Base-by-base conservation (phyloP, 495 filamentous ascomycete genomes). In the Delitschia confertaspora region DNA sequence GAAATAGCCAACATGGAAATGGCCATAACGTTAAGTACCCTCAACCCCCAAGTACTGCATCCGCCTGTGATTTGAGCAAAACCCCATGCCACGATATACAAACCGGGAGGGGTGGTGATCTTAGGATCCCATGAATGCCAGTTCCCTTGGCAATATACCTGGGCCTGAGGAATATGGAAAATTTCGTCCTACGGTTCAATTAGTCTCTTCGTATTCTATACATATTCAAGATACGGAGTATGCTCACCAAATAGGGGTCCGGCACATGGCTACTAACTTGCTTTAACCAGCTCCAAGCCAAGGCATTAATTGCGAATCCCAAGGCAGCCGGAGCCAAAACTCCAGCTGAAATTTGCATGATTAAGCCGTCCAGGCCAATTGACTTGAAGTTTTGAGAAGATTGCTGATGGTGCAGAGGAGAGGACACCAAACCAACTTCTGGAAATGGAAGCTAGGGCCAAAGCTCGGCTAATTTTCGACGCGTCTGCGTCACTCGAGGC, bases 151-250 rank as follows among this genome's bases (percentile, higher is more conserved):
- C 88, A 94, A 60, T 96, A 98, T 6, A 72, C 71, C 41, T 93
- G 83, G 0, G 88, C 88, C 64, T 98, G 91, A 2, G 86, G 81
- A 36, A 95, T 79, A 56, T 98, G 91, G 63, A 98, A 98, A 18
- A 88, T 78, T 65, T 98, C 91, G 56, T 98, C 91, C 84, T 89
- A 44, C 11, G 16, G 10, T 3, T 4, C 14, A 44, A 36, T 47
- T 7, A 30, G 33, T 49, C 27, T 22, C 8, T 24, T 17, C 16
- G 16, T 17, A 26, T 4, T 2, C 16, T 34, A 5, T 17, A 49
- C 10, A n/a, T 22, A 23, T 16, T 47, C 18, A 26, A 8, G 17
- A 20, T 3, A 3, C 2, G 24, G 4, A 42, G 11, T 11, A 10
- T 44, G 19, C 48, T 47, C 31, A 86, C 82, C 10, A 94, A 70